Percentiles rank a stretch among this genome's conserved stretches.
Evolutionary conservation across 805 yeast species (phyloP).

Genomic region (Candida insectalens): DNA sequence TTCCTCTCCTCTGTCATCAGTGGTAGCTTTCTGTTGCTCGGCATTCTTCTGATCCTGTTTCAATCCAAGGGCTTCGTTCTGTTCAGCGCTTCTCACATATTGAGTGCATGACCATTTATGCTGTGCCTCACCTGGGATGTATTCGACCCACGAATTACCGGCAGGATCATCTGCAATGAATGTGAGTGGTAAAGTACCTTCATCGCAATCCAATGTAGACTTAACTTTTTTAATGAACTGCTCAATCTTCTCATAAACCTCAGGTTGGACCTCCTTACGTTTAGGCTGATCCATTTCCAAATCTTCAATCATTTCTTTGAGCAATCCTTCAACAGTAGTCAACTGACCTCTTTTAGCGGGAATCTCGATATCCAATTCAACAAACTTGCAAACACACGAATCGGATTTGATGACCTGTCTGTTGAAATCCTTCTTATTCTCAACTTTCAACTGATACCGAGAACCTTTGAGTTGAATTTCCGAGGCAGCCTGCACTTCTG

Average conservation of each 20-base stretch:
- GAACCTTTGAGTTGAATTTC: conserved; percentile 84
- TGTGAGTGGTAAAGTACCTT: conserved; percentile 64
- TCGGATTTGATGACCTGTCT: conserved; percentile 92
- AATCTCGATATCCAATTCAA: conserved; percentile 84
- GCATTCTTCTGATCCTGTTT: conserved; percentile 40
- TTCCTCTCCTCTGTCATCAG: conserved; percentile 62
- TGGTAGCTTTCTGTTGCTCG: conserved; percentile 26
- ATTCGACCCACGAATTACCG: conserved; percentile 96
- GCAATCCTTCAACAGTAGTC: conserved; percentile 84
- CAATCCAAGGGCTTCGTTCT: conserved; percentile 76
- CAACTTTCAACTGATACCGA: conserved; percentile 60
- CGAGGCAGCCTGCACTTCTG: conserved; percentile 95
- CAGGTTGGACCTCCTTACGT: conserved; percentile 69
- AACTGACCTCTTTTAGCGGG: conserved; percentile 93
- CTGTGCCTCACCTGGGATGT: conserved; percentile 72
- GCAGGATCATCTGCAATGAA: conserved; percentile 85
- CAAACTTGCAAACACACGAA: conserved; percentile 67
- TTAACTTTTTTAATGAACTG: conserved; percentile 54
- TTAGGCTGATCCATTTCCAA: conserved; percentile 71
- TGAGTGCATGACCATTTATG: conserved; percentile 86
- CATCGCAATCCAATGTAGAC: conserved; percentile 54
- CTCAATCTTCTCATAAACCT: conserved; percentile 63
- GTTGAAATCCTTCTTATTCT: conserved; percentile 61
- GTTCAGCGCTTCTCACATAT: conserved; percentile 79
- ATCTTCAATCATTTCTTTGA: conserved; percentile 70